Evolutionary conservation across 306 rosid species (phyloP).

Genomic region (Phaseolus lunatus): DNA sequence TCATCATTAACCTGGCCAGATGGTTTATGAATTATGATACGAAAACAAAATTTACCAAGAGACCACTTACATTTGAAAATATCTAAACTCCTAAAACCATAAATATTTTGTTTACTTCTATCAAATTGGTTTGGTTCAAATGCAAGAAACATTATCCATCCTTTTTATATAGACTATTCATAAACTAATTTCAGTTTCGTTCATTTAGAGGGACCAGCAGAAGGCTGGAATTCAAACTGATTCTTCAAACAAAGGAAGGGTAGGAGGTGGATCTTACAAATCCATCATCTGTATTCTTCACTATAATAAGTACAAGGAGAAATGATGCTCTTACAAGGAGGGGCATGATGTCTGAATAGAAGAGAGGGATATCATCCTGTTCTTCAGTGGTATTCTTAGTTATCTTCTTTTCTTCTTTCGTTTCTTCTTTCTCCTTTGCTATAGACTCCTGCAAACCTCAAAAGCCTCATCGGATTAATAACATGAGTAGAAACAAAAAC

Average conservation of each 20-base stretch:
- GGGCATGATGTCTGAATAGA: slow-evolving; percentile 94
- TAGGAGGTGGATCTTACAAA: neutral
- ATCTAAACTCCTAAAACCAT: neutral
- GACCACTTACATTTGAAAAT: neutral
- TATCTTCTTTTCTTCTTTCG: slow-evolving; percentile 30
- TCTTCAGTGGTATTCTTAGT: slow-evolving; percentile 42
- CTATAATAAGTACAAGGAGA: neutral
- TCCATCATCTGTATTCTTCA: neutral
- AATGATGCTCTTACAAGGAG: slow-evolving; percentile 70
- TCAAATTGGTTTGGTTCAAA: slow-evolving; percentile 17
- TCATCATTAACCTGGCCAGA: slow-evolving; percentile 65
- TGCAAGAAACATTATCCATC: neutral
- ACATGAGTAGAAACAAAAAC: neutral
- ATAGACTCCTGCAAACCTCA: slow-evolving; percentile 62
- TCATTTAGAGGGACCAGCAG: slow-evolving; percentile 17
- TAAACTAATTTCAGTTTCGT: neutral
- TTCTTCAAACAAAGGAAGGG: neutral
- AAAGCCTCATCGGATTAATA: slow-evolving; percentile 11
- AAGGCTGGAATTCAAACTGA: slow-evolving; percentile 18
- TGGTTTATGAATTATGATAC: slow-evolving; percentile 18
- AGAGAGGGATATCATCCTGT: slow-evolving; percentile 79
- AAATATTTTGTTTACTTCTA: neutral
- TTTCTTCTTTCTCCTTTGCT: slow-evolving; percentile 83
- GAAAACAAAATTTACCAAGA: slow-evolving; percentile 29
- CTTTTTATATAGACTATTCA: slow-evolving; percentile 9